Percentiles rank a stretch among this genome's conserved stretches.
Conservation (phyloP, 148 eudicot genomes). For the Polygonum aviculare region DNA sequence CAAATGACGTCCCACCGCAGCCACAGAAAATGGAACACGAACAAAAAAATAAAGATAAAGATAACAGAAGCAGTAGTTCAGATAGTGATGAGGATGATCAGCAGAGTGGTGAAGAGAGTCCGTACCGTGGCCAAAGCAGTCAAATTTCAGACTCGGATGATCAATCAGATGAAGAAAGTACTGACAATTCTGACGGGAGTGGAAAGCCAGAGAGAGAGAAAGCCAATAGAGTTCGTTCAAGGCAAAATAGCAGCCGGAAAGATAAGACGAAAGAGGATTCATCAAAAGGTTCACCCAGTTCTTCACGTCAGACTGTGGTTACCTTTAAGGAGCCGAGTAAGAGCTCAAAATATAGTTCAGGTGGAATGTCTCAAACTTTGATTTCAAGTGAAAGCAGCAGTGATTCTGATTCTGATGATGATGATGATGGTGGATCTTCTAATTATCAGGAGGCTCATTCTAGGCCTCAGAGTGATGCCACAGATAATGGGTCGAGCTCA, state of each 20-base stretch:
- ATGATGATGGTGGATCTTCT: constrained; percentile 14
- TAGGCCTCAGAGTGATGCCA: neutral
- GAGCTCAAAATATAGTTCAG: neutral
- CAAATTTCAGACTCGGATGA: neutral
- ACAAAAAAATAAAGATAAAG: neutral
- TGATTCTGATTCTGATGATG: constrained; percentile 14
- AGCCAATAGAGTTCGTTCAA: neutral
- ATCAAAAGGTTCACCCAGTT: neutral
- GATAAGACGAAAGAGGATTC: neutral
- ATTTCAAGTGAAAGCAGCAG: constrained; percentile 30
- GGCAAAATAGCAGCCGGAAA: neutral
- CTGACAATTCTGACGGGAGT: neutral
- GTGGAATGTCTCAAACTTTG: constrained; percentile 8
- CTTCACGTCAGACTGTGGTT: constrained; percentile 3
- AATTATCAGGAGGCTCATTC: constrained; percentile 7
- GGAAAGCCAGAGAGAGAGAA: neutral
- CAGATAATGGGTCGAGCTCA: constrained; percentile 5
- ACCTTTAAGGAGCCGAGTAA: constrained; percentile 14
- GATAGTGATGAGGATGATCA: constrained; percentile 12
- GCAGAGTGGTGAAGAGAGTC: neutral
- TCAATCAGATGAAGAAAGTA: constrained; percentile 5
- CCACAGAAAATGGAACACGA: constrained; percentile 11
- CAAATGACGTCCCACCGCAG: neutral
- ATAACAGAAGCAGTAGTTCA: neutral
- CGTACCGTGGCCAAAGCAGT: neutral